Conservation (phyloP, 495 filamentous ascomycete species). For the Penicillium lividum region DNA sequence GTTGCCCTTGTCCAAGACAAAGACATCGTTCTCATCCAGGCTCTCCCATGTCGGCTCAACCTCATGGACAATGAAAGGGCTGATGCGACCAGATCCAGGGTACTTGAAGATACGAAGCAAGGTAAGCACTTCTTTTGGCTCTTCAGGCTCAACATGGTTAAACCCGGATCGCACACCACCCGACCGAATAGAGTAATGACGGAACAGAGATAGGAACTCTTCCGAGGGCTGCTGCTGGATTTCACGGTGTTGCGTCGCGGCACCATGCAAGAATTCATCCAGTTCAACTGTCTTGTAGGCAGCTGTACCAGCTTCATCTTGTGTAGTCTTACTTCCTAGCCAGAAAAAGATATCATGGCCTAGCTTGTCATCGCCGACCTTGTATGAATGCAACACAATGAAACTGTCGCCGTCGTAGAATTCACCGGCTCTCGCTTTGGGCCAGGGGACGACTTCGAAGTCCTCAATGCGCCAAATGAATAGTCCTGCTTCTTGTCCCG, state of each 20-base stretch:
- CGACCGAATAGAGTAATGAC: conserved; percentile 49
- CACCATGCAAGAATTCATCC: conserved; percentile 61
- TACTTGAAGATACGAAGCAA: conserved; percentile 61
- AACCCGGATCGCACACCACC: conserved; percentile 65
- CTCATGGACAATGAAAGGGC: conserved; percentile 58
- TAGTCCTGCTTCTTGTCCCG: conserved; percentile 51
- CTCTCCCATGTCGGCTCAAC: conserved; percentile 61
- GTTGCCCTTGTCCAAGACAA: conserved; percentile 57
- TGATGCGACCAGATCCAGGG: conserved; percentile 39
- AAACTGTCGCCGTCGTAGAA: conserved; percentile 67
- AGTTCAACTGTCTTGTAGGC: conserved; percentile 68
- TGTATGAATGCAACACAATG: conserved; percentile 58
- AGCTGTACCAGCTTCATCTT: conserved; percentile 64
- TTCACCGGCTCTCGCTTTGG: conserved; percentile 49
- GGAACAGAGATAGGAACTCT: conserved; percentile 59
- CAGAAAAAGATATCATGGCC: conserved; percentile 62
- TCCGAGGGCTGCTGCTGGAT: conserved; percentile 55
- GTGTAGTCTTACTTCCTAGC: conserved; percentile 58
- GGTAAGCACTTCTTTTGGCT: conserved; percentile 40
- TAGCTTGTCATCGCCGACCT: conserved; percentile 50
- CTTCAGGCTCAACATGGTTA: conserved; percentile 54
- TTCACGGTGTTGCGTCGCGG: conserved; percentile 61
- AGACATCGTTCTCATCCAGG: conserved; percentile 62
- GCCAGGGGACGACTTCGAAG: conserved; percentile 61
- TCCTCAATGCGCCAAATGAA: conserved; percentile 63